A percentile compares a stretch with the other conserved stretches of the same genome.
These are phyloP conservation scores for Rhodotorula babjevae DNA, from an alignment of 768 basidiomycete genomes.

Conservation along the genomic window DNA sequence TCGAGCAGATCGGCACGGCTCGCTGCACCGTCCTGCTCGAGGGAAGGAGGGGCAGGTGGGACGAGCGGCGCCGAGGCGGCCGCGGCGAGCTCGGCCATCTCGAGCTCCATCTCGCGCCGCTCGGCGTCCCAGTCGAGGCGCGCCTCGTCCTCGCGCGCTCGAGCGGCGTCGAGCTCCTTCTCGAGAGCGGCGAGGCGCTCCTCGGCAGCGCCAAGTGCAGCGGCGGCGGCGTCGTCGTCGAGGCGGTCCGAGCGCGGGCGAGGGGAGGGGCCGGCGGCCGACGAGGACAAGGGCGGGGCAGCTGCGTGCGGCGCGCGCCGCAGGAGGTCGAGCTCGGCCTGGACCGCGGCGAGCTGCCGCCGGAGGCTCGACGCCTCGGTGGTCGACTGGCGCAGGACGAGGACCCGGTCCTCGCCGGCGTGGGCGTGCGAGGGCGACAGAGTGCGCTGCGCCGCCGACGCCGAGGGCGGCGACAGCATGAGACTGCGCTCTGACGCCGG, in stretches of 20 bases:
- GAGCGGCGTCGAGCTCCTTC: neutral
- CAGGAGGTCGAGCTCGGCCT: neutral
- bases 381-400: constrained; percentile 9
- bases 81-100: constrained; percentile 1
- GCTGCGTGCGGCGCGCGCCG: neutral
- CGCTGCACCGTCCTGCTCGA: no score
- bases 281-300: neutral
- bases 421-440: neutral
- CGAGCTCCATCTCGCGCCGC: constrained; percentile 5
- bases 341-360: neutral
- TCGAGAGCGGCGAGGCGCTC: neutral
- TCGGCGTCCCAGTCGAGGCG: neutral
- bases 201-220: neutral
- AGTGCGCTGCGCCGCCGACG: neutral
- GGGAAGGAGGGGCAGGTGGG: neutral
- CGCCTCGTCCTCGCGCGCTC: neutral
- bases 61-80: neutral
- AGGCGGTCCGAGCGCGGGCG: neutral
- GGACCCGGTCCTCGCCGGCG: neutral
- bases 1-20: neutral
- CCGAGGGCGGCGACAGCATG: neutral
- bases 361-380: constrained; percentile 1
- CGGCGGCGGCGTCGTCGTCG: neutral
- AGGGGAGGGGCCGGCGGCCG: no score
- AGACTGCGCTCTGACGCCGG: neutral